Evolutionary conservation across 1,284 basidiomycete species (phyloP).

Genomic region (Cutaneotrichosporon dermatis): DNA sequence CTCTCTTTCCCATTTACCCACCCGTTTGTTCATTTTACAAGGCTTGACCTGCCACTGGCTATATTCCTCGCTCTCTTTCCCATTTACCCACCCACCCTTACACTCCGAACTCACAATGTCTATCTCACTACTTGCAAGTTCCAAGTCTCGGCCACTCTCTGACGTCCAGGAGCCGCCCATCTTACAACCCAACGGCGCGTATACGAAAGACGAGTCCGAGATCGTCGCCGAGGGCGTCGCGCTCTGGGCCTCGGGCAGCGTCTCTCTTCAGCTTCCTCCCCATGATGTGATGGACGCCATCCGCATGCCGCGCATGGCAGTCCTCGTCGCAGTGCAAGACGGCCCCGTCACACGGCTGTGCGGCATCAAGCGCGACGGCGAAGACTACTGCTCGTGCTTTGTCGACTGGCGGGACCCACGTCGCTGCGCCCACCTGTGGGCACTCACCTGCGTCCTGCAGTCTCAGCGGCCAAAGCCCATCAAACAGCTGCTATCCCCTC

Average conservation of each 20-base stretch:
- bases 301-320: slow-evolving; percentile 1
- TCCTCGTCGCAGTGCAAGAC: neutral
- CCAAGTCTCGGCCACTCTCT: neutral
- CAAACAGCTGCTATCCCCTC: neutral
- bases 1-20: no score
- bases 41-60: neutral
- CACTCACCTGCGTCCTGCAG: neutral
- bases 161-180: neutral
- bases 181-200: neutral
- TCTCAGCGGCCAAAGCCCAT: neutral
- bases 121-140: neutral
- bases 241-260: neutral
- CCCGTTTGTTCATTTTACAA: neutral
- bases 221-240: neutral
- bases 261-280: neutral
- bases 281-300: neutral
- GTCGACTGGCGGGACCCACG: neutral
- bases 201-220: neutral
- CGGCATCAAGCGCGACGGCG: slow-evolving; percentile 1
- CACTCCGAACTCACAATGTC: neutral
- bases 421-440: slow-evolving; percentile 5
- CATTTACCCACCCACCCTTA: neutral
- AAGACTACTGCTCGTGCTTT: slow-evolving; percentile 4
- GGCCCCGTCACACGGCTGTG: neutral
- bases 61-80: neutral